Evolutionary conservation across 169 alveolate genomes (phyloP), one percentile per base, ranked within the genome.

Genomic region (Eimeria necatrix): DNA sequence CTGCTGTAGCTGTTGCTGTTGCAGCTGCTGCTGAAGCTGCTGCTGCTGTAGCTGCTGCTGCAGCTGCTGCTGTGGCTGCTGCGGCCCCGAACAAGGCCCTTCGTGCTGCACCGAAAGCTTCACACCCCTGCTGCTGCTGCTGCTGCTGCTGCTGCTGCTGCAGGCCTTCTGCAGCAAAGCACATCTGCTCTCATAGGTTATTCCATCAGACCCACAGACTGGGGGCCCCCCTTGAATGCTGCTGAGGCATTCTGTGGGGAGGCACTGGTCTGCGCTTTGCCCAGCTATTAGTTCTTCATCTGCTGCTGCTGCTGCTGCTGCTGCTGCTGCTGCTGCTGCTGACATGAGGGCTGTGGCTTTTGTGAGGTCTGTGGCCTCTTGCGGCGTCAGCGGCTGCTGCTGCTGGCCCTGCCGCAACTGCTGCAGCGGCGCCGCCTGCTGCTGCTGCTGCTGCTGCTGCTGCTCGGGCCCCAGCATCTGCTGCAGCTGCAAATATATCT

Each of bases 401-500:
- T 56, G 71, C 51, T 22, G 74, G 22, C 20, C 22, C 64, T 48
- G 61, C 64, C n/a, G 61, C 88, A 78, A 51, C 51, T 78, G 88
- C 88, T 78, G 88, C 88, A 51, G 88, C 18, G 49, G 46, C 68
- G 68, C 22, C 68, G 12, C 68, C 88, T 78, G 88, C 91, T 53
- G 91, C 73, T 32, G 90, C 73, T 78, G 88, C 88, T 78, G 88
- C 60, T 83, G 91, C 91, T 52, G 74, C 91, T 4, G 73, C 76
- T 53, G 91, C 12, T 83, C 91, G 0, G 91, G 91, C 4, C 76
- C 91, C 61, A 83, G 74, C 91, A 83, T 83, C 76, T 83, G 91
- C 91, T 83, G 91, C 91, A 83, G 91, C 91, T 83, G 91, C 26
- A 56, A 41, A 14, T 83, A 83, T 53, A 83, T 83, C 74, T 83